phyloP scores from a whole-genome alignment of 1,284 basidiomycete species.

The Ustilago crameri region DNA sequence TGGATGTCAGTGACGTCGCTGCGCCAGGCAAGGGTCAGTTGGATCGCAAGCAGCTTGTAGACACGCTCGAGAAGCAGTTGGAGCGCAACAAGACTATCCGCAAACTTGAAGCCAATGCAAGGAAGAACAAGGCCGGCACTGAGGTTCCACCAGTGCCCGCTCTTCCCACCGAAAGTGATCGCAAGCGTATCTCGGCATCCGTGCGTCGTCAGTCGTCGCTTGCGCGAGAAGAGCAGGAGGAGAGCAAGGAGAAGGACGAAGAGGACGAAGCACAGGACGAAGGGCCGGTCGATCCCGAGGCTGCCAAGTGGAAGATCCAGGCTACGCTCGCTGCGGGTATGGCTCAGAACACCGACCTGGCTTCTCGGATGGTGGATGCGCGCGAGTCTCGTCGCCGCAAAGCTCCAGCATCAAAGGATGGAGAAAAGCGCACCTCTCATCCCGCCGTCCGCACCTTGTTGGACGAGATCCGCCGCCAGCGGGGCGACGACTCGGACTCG shows the following conservation, averaged over 20 bases:
- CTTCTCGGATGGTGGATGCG: conserved; percentile 63
- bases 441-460: conserved; percentile 50
- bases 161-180: conserved; percentile 36
- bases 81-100: conserved; percentile 67
- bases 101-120: conserved; percentile 67
- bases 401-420: conserved; percentile 14
- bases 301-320: conserved; percentile 66
- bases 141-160: conserved; percentile 22
- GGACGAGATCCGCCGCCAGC: conserved; percentile 58
- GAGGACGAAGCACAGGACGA: conserved; percentile 41
- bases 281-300: conserved; percentile 45
- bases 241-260: conserved; percentile 11
- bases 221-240: conserved; percentile 11
- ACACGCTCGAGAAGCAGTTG: conserved; percentile 67
- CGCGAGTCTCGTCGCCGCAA: conserved; percentile 53
- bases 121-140: conserved; percentile 41
- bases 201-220: conserved; percentile 49
- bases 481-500: conserved; percentile 48
- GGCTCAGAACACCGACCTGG: conserved; percentile 63
- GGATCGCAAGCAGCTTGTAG: conserved; percentile 73
- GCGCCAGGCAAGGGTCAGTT: conserved; percentile 55
- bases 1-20: conserved; percentile 72
- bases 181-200: conserved; percentile 50
- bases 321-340: conserved; percentile 64
- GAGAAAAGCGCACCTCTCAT: conserved; percentile 36